Evolutionary conservation across 2,329 filamentous ascomycete genomes (phyloP), one percentile per base, ranked within the genome.

Genomic region (Microcera coccophila): DNA sequence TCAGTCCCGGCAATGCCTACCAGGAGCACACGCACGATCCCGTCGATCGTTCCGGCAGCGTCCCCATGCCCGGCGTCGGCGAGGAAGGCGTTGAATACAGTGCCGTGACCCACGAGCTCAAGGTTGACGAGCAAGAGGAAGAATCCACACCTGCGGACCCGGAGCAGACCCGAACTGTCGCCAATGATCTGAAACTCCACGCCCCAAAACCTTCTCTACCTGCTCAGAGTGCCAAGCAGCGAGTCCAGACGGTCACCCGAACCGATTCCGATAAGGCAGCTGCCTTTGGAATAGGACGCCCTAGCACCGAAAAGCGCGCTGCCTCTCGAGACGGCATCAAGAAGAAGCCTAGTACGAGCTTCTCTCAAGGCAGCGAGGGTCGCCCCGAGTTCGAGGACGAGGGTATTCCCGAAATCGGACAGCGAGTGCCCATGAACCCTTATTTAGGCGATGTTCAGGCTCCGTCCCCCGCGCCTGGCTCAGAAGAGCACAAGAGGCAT

Each of bases 361-460:
- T 73, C 45, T 74, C 76, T 39, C 62, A 72, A 28, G 75, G 75
- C 32, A 71, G 73, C 36, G 72, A 73, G 42, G 72, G 75, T 35
- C 67, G 66, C 17, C 55, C 59, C 31, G 69, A 83, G 50, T 61
- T 68, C 31, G 85, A 85, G 15, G 87, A 93, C 51, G 83, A 90
- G 42, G 91, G 90, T 17, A 95, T 96, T 56, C 90, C 90, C 2
- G 87, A 94, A 62, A 93, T 96, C 54, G 91, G 91, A 36, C 81
- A 87, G 59, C 85, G 90, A 60, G 91, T 98, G 29, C 93, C 93
- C 38, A 93, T 98, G 87, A 85, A 93, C 62, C 86, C 84, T 40
- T 81, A 93, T 62, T 87, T 93, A 33, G 93, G 93, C 48, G 91
- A 97, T 62, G 93, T 97, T 9, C 93, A 98, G 69, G 93, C 93